These are phyloP conservation scores for Thielaviopsis cerberus DNA, from an alignment of 2,329 filamentous ascomycete species.

Conservation along the genomic window DNA sequence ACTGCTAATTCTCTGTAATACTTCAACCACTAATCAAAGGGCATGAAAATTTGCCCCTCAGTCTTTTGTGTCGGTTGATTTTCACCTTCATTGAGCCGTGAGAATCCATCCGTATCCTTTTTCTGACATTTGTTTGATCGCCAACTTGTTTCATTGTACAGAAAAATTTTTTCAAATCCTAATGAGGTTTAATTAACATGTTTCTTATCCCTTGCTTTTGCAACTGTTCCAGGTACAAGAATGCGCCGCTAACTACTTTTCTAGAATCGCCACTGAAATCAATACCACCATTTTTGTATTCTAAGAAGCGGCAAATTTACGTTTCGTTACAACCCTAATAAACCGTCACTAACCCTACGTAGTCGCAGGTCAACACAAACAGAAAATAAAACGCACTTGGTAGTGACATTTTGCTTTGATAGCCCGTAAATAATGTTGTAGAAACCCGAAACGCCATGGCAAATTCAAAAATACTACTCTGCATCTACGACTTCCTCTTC, in stretches of 20 bases:
- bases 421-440: background rate
- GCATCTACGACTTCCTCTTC: background rate
- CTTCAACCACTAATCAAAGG: background rate
- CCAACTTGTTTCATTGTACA: background rate
- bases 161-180: background rate
- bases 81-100: background rate
- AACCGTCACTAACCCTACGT: no score
- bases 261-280: background rate
- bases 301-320: background rate
- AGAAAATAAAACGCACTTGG: background rate
- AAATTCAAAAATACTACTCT: slow-evolving; percentile 2
- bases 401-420: background rate
- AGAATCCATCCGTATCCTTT: background rate
- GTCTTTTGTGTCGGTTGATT: background rate
- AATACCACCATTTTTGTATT: background rate
- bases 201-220: background rate
- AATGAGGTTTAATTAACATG: background rate
- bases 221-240: background rate
- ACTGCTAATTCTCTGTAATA: background rate
- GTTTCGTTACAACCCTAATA: background rate
- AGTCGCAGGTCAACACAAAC: background rate
- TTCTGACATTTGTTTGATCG: background rate
- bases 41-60: background rate
- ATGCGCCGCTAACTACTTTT: background rate
- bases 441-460: slow-evolving; percentile 1